Evolutionary conservation across 345 rosid species (phyloP).

Genomic region (Murraya koenigii): DNA sequence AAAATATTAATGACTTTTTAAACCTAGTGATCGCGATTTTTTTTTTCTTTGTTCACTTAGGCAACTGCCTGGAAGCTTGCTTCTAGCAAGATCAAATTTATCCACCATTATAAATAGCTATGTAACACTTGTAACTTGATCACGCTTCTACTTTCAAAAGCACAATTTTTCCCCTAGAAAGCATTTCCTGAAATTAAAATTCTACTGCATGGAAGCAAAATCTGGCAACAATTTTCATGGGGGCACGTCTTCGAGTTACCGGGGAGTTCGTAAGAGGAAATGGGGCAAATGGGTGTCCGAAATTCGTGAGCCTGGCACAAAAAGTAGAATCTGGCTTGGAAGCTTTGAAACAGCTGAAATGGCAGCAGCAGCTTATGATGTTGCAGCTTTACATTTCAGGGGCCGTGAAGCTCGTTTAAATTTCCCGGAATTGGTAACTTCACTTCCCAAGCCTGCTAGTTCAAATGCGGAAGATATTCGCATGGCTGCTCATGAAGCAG

Average conservation of each 20-base stretch:
- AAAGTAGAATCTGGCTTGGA: conserved; percentile 84
- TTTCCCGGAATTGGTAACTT: conserved; percentile 48
- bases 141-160: background rate
- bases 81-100: background rate
- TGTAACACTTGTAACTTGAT: background rate
- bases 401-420: conserved; percentile 63
- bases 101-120: background rate
- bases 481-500: conserved; percentile 57
- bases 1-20: background rate
- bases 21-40: background rate
- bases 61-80: conserved; percentile 10
- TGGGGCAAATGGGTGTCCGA: conserved; percentile 99
- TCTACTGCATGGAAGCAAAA: background rate
- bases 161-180: no score
- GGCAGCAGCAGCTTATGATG: conserved; percentile 94
- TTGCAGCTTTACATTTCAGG: conserved; percentile 65
- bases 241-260: conserved; percentile 30
- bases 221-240: conserved; percentile 6
- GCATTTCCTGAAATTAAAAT: background rate
- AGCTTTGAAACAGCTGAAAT: conserved; percentile 80
- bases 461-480: conserved; percentile 59
- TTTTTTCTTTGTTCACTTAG: background rate
- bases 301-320: conserved; percentile 82
- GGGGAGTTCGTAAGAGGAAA: conserved; percentile 82
- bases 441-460: conserved; percentile 53